Evolutionary conservation across 768 basidiomycete species (phyloP).

Genomic region (Lyophyllum decastes): DNA sequence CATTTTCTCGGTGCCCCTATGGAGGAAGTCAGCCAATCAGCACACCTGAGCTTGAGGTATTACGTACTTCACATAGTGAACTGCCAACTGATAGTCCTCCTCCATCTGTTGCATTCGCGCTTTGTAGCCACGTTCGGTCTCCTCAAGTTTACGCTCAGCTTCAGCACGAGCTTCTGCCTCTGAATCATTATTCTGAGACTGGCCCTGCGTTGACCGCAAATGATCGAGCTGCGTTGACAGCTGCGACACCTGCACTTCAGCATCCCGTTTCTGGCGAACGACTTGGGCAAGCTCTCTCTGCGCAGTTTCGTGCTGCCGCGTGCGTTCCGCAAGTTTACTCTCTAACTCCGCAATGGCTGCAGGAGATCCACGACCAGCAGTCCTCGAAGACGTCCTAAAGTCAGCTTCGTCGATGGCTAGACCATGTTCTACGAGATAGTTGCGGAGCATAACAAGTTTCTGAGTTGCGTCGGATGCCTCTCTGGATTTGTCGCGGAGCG

Average conservation of each 20-base stretch:
- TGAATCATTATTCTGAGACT: slow-evolving; percentile 31
- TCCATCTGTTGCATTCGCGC: slow-evolving; percentile 86
- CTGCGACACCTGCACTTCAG: slow-evolving; percentile 66
- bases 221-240: slow-evolving; percentile 70
- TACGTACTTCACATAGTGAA: slow-evolving; percentile 94
- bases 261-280: slow-evolving; percentile 69
- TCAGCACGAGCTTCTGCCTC: slow-evolving; percentile 48
- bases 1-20: slow-evolving; percentile 96
- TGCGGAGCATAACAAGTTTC: slow-evolving; percentile 78
- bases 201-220: slow-evolving; percentile 59
- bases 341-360: slow-evolving; percentile 72
- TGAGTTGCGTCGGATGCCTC: slow-evolving; percentile 70
- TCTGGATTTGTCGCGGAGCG: slow-evolving; percentile 62
- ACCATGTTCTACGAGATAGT: slow-evolving; percentile 87
- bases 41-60: slow-evolving; percentile 13
- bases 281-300: slow-evolving; percentile 75
- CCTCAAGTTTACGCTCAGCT: slow-evolving; percentile 76
- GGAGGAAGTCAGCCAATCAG: slow-evolving; percentile 9
- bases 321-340: slow-evolving; percentile 70
- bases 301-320: slow-evolving; percentile 68
- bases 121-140: slow-evolving; percentile 78
- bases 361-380: slow-evolving; percentile 40
- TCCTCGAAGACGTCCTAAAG: slow-evolving; percentile 42
- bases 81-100: slow-evolving; percentile 93
- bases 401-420: slow-evolving; percentile 78